Conservation (phyloP, 2,329 filamentous ascomycete genomes). For the Gaeumannomyces tritici region DNA sequence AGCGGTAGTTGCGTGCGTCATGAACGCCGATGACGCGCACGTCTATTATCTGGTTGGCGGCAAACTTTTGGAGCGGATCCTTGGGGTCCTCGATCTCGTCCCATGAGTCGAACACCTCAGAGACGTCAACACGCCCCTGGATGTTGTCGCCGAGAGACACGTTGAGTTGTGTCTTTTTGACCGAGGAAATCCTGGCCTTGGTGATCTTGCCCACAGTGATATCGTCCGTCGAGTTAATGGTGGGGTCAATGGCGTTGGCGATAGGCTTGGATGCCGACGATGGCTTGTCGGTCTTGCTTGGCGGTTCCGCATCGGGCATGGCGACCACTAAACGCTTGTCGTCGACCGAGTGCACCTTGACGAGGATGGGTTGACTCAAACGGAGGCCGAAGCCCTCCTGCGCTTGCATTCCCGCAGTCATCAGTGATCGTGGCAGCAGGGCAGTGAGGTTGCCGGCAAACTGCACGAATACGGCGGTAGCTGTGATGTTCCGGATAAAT, state of each 20-base stretch:
- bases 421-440: slow-evolving; percentile 67
- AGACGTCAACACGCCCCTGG: slow-evolving; percentile 87
- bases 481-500: slow-evolving; percentile 77
- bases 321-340: slow-evolving; percentile 56
- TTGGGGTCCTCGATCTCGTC: slow-evolving; percentile 79
- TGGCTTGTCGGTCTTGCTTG: slow-evolving; percentile 22
- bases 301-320: slow-evolving; percentile 35
- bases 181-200: slow-evolving; percentile 69
- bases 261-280: slow-evolving; percentile 10
- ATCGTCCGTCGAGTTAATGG: slow-evolving; percentile 57
- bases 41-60: slow-evolving; percentile 57
- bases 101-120: slow-evolving; percentile 82
- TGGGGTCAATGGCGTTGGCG: slow-evolving; percentile 48
- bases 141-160: slow-evolving; percentile 80
- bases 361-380: slow-evolving; percentile 64
- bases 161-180: slow-evolving; percentile 89
- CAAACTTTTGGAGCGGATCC: slow-evolving; percentile 66
- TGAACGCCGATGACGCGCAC: slow-evolving; percentile 81
- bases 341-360: slow-evolving; percentile 65
- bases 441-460: slow-evolving; percentile 72
- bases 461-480: slow-evolving; percentile 77
- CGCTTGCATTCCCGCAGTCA: slow-evolving; percentile 58
- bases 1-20: slow-evolving; percentile 81
- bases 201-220: slow-evolving; percentile 62
- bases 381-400: slow-evolving; percentile 64